Evolutionary conservation across 305 asterid species (phyloP), one percentile per base, ranked within the genome.

Genomic region (Fraxinus paxiana): DNA sequence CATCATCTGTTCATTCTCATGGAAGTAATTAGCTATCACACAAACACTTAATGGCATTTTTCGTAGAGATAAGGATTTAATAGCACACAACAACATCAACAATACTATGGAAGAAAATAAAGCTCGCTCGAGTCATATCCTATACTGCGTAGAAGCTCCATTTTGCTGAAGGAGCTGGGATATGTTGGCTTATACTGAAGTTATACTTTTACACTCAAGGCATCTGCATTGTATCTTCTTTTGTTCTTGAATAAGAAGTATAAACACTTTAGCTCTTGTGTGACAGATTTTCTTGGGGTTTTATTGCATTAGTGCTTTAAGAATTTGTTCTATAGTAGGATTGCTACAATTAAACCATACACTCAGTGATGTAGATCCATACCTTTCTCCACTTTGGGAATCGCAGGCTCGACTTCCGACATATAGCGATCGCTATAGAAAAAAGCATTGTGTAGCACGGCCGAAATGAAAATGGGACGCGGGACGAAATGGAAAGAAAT

Each of bases 1-100:
- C 35, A 3, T 88, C 94, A 37, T 92, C 96, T 4, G 86, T 79
- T 34, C 92, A 89, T 84, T 92, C 97, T 79, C 97, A 89, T 71
- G 93, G 92, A 87, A 90, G 92, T 78, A 77, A 79, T 77, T 89
- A 85, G 33, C n/a, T 22, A 10, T 65, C n/a, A 18, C 17, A 3
- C 35, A 22, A 22, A 20, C 67, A 24, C 31, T 63, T 63, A 0
- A 0, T 0, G 2, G 28, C 70, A 20, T 3, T 0, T 65, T 26
- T 26, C 1, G 13, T 22, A 9, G 31, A 22, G 15, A 20, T 0
- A 34, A 34, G 4, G 3, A 61, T 18, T 37, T 22, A 8, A 18
- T 20, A 18, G 70, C 46, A 7, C 46, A 34, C 38, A 34, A 34
- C 38, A 34, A 34, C 38, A 34, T 37, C 46, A 37, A 37, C 46